Conservation (phyloP, 2,329 filamentous ascomycete species). For the Tothia fuscella region DNA sequence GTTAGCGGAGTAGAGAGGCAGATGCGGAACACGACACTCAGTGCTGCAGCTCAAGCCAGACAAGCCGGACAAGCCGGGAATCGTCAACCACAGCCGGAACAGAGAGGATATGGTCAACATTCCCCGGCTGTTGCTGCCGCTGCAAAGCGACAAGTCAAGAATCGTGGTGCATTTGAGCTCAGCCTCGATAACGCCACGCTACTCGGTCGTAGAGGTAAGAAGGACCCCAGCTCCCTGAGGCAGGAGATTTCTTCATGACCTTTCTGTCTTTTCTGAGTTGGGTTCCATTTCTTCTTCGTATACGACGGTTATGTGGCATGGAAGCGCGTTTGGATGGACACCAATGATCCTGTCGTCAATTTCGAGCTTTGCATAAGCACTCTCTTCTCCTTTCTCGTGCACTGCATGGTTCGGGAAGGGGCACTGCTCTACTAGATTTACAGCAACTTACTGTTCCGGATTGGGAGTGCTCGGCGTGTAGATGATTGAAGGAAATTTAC, state of each 20-base stretch:
- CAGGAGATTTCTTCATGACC: slow-evolving; percentile 20
- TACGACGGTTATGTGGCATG: too few relatives aligned
- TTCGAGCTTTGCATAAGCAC: too few relatives aligned
- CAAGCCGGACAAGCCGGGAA: slow-evolving; percentile 38
- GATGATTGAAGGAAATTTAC: too few relatives aligned
- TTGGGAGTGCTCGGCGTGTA: too few relatives aligned
- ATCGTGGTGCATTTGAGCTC: slow-evolving; percentile 79
- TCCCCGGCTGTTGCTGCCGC: slow-evolving; percentile 73
- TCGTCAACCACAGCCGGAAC: slow-evolving; percentile 36
- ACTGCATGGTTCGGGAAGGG: too few relatives aligned
- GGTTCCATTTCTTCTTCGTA: too few relatives aligned
- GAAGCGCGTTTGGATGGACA: too few relatives aligned
- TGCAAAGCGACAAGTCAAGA: slow-evolving; percentile 66
- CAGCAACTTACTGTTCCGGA: too few relatives aligned
- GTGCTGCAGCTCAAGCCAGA: slow-evolving; percentile 50
- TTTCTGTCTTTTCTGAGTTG: too few relatives aligned
- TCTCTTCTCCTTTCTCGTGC: too few relatives aligned
- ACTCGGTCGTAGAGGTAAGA: slow-evolving; percentile 57
- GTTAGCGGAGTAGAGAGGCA: slow-evolving; percentile 73
- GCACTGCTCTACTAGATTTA: too few relatives aligned
- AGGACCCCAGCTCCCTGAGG: slow-evolving; percentile 35
- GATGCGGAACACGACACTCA: slow-evolving; percentile 72
- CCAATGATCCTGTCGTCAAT: too few relatives aligned
- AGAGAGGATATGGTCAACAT: slow-evolving; percentile 78
- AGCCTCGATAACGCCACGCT: slow-evolving; percentile 84